Base-by-base conservation (phyloP, 805 yeast species). In the Blastobotrys peoriensis region DNA sequence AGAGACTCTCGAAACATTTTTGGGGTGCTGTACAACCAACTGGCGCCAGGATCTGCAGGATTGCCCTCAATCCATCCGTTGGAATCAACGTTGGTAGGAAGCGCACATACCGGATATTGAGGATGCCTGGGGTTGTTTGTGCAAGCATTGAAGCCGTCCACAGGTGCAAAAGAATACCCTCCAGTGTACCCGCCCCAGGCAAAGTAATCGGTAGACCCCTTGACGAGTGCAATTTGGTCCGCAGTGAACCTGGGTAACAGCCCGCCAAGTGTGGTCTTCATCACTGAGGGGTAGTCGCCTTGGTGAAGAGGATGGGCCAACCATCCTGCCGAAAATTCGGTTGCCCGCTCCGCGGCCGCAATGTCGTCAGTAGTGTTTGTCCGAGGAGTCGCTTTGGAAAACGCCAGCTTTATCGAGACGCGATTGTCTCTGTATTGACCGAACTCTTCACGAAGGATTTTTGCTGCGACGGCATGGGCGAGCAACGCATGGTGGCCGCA, bases 171-270 rank as follows among this genome's bases (percentile, higher is more conserved):
- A 9, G 60, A 51, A 25, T 58, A 50, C 39, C 48, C 49, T 10
- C 60, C 60, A 30, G 65, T 59, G 44, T 63, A 61, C 4, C 60
- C 60, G 37, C 63, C 66, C 50, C 60, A 52, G n/a, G 66, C 67
- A 40, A 61, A 61, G 55, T 59, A 64, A 43, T 64, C 68, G 5
- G 59, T 35, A 5, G 58, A 49, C 10, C 57, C 57, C 13, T 56
- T 41, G 22, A 62, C 54, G 8, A 50, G 46, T 33, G 38, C 27
- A 36, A 57, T 53, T 46, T 64, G 66, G 16, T 57, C 62, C 3
- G 34, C 52, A 4, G 65, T 54, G 51, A 62, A 59, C 10, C 22
- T 21, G 10, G 59, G 60, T 15, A 53, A 44, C 34, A 35, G 40
- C 3, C 43, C 47, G 18, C 57, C 51, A 21, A 60, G 52, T 10